These are phyloP conservation scores for Penicillium dipodomyicola DNA, from an alignment of 495 filamentous ascomycete genomes.

Conservation along the genomic window DNA sequence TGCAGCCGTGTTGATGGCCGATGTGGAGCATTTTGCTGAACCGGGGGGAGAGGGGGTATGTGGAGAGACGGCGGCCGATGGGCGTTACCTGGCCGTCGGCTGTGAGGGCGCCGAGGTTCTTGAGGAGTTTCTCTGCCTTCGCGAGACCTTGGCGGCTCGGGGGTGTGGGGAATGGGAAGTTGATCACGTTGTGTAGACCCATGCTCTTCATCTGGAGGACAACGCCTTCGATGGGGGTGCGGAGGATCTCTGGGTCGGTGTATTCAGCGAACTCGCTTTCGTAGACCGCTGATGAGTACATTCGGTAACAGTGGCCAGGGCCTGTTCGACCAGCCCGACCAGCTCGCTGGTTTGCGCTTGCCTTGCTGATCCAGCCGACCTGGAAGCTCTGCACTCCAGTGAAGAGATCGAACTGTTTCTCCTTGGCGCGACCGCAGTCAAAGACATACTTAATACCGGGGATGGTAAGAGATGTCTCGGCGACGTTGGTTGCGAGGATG, in stretches of 20 bases:
- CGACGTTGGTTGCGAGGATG: slow-evolving; percentile 93
- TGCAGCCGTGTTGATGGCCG: slow-evolving; percentile 77
- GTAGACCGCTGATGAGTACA: slow-evolving; percentile 93
- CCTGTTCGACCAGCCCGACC: slow-evolving; percentile 95
- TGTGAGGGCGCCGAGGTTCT: slow-evolving; percentile 67
- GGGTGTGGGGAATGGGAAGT: slow-evolving; percentile 97
- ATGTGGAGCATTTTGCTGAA: slow-evolving; percentile 88
- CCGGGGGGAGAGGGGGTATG: slow-evolving; percentile 85
- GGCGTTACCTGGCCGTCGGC: slow-evolving; percentile 69
- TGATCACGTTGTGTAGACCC: slow-evolving; percentile 84
- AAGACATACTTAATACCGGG: slow-evolving; percentile 96
- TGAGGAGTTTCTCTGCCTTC: slow-evolving; percentile 83
- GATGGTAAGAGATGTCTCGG: slow-evolving; percentile 95
- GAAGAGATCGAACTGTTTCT: slow-evolving; percentile 75
- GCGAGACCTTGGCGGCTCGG: slow-evolving; percentile 76
- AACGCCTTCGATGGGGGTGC: slow-evolving; percentile 88
- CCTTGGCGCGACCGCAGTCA: slow-evolving; percentile 88
- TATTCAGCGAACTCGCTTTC: slow-evolving; percentile 88
- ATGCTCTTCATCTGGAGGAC: slow-evolving; percentile 95
- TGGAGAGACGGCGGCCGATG: slow-evolving; percentile 74
- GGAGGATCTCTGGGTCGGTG: slow-evolving; percentile 81
- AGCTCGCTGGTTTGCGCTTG: slow-evolving; percentile 86
- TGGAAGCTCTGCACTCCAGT: slow-evolving; percentile 96
- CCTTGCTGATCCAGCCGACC: slow-evolving; percentile 95
- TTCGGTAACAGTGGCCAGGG: slow-evolving; percentile 89